Base-by-base conservation (phyloP, 1,139 yeast genomes). In the Candida sojae region DNA sequence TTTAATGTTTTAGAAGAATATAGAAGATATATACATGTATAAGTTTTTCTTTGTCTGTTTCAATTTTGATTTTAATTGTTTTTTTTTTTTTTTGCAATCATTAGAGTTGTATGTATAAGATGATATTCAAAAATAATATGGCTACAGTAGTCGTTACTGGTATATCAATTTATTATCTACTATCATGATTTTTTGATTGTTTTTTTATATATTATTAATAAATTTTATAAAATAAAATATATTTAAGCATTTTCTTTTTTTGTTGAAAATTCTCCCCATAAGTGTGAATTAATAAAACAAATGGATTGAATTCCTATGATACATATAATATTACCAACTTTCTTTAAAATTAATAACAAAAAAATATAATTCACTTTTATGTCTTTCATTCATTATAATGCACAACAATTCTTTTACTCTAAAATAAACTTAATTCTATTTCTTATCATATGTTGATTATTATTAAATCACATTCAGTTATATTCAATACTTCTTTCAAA, bases 261-360 rank as follows among this genome's bases (percentile, higher is more conserved):
- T 36, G 28, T 36, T 17, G 21, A 25, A 26, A 41, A 41, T 41
- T 41, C 44, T 37, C 21, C 43, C 43, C 30, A 31, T 29, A 40
- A 23, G 32, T 37, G 39, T 17, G 2, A 3, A 37, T 26, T 25
- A 11, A 9, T n/a, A 21, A 25, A 4, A 25, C 4, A 33, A 34
- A 41, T 33, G 38, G 39, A 41, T 41, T 10, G 44, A 33, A 41
- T 41, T 41, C 38, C 44, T 41, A 41, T 41, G 38, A 41, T 41
- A 41, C 44, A 41, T 33, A 41, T 41, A 31, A 41, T 41, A 33
- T 33, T 33, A 41, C 44, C 44, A 41, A 41, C 30, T 12, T 41
- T 33, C 8, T 33, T 32, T 33, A 17, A 17, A 17, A n/a, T 26
- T 39, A 26, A n/a, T 8, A 26, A 3, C 9, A 8, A 33, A 17